Evolutionary conservation across 441 rosid genomes (phyloP).

Genomic region (Macaranga tanarius): DNA sequence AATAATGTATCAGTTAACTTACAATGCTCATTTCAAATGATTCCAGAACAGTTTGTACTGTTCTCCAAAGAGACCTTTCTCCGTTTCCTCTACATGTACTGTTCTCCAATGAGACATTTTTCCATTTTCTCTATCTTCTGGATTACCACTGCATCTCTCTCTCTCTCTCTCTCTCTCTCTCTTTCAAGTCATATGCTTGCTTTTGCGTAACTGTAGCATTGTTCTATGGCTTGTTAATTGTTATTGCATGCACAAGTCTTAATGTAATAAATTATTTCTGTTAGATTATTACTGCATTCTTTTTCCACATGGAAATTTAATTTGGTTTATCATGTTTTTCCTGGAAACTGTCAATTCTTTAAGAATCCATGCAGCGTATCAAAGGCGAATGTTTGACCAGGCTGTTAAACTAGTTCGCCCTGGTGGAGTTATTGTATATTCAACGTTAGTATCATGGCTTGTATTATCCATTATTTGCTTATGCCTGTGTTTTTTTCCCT

Average conservation of each 20-base stretch:
- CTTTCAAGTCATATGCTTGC: background rate
- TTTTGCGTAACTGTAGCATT: background rate
- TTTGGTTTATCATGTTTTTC: conserved; percentile 20
- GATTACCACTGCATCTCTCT: background rate
- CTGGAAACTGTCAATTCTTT: conserved; percentile 86
- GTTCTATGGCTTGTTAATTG: background rate
- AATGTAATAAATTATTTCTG: background rate
- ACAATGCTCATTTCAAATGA: background rate
- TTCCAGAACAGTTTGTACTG: background rate
- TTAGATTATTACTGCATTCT: background rate
- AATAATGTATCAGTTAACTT: background rate
- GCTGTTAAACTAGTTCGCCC: conserved; percentile 93
- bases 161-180: background rate
- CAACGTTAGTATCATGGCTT: conserved; percentile 62
- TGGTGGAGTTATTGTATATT: conserved; percentile 92
- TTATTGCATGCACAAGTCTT: background rate
- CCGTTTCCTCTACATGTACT: no score
- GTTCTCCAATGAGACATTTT: background rate
- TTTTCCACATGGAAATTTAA: conserved; percentile 9
- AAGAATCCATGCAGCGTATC: conserved; percentile 80
- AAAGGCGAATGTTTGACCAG: conserved; percentile 90
- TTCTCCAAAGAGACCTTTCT: no score
- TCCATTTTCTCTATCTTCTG: background rate
- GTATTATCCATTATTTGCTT: conserved; percentile 12
- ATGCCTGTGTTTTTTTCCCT: background rate